Evolutionary conservation across 2,329 filamentous ascomycete genomes (phyloP), one percentile per base, ranked within the genome.

Genomic region (Parafenestella ontariensis): DNA sequence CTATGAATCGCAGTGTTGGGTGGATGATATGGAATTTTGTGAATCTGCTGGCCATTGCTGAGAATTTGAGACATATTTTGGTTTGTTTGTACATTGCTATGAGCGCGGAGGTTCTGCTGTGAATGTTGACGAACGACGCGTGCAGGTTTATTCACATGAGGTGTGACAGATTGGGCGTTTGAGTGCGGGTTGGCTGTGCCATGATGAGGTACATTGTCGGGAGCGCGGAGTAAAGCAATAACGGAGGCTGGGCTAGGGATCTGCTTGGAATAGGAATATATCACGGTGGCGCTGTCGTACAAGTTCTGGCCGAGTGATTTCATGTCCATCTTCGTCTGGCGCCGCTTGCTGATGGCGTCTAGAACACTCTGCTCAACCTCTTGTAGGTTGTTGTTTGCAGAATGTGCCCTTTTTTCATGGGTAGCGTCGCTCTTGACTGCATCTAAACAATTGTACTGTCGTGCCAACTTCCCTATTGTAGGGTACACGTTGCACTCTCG

Each of bases 291-390:
- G 36, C 70, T 76, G 58, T 76, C 74, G 58, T 83, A 85, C 1
- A 86, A 69, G 54, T 82, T 83, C 61, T 89, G 87, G 2, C 84
- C 83, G 52, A 88, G 85, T 2, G 86, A 87, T 64, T 85, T 85
- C 1, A 80, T 79, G 61, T 89, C 86, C 62, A 83, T 87, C 43
- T 71, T 71, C 13, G 49, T 46, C 70, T 66, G 72, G 21, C 62
- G 71, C 24, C 65, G 65, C 45, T 59, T 45, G 10, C 64, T 47
- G 39, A 74, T 46, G 21, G 64, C 51, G 18, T 52, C 46, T 24
- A 68, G 50, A 4, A 68, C 46, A 37, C 34, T 9, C 17, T 39
- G 36, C n/a, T 20, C 18, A 18, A 20, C 5, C 7, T 11, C 36
- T 39, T 8, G 36, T 39, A 5, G 7, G 7, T 9, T 2, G 7